A percentile compares a stretch with the other conserved stretches of the same genome.
phyloP scores from a whole-genome alignment of 345 rosid species.

The Bretschneidera sinensis region DNA sequence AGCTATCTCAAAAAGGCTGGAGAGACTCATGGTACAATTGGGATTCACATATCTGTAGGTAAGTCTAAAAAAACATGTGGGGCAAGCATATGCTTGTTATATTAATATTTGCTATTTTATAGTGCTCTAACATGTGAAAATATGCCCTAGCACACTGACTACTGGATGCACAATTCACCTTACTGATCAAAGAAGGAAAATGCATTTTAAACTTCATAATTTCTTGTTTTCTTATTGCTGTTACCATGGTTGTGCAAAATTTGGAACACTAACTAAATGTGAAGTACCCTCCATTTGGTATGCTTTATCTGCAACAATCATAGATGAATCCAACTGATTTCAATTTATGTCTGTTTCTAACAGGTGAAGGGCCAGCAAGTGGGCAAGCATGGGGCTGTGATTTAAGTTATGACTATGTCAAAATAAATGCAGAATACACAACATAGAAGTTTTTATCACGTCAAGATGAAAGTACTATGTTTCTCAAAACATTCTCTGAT shows the following conservation, averaged over 20 bases:
- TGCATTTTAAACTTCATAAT: too few relatives aligned
- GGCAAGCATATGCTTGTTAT: background rate
- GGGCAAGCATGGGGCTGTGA: slow-evolving; percentile 92
- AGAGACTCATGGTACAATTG: slow-evolving; percentile 74
- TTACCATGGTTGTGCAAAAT: too few relatives aligned
- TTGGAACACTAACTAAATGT: background rate
- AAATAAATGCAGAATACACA: slow-evolving; percentile 85
- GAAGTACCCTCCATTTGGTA: background rate
- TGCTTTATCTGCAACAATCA: too few relatives aligned
- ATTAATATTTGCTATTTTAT: too few relatives aligned
- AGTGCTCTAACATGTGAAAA: too few relatives aligned
- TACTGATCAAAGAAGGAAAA: too few relatives aligned
- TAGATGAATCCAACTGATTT: too few relatives aligned
- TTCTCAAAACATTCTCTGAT: too few relatives aligned
- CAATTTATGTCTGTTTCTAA: slow-evolving; percentile 3
- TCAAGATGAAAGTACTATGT: too few relatives aligned
- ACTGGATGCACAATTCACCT: too few relatives aligned
- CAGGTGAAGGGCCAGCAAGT: slow-evolving; percentile 57
- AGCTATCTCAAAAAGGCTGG: slow-evolving; percentile 70
- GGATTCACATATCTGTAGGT: slow-evolving; percentile 61
- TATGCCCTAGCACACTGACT: background rate
- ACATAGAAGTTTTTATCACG: slow-evolving; percentile 26
- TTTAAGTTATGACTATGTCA: slow-evolving; percentile 80
- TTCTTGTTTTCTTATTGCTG: too few relatives aligned
- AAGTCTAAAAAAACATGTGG: slow-evolving; percentile 17